Conservation (phyloP, 352 stramenopile genomes). For the Phytophthora europaea region DNA sequence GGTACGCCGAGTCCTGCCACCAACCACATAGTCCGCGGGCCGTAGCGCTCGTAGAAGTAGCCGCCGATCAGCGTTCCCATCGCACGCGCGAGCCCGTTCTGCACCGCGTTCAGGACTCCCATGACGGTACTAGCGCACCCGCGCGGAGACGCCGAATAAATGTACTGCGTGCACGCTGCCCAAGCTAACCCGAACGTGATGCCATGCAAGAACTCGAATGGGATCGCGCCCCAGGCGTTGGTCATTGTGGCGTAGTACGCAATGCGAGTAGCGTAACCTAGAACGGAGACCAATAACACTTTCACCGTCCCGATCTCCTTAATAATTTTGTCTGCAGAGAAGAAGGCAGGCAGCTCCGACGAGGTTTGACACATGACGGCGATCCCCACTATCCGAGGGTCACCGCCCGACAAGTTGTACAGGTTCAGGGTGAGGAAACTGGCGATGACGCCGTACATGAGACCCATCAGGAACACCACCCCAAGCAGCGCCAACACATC, state of each 20-base stretch:
- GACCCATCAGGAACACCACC: constrained; percentile 74
- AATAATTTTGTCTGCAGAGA: constrained; percentile 56
- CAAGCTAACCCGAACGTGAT: constrained; percentile 56
- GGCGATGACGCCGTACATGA: constrained; percentile 76
- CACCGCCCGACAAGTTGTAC: constrained; percentile 54
- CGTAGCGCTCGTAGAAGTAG: constrained; percentile 61
- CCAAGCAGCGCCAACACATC: constrained; percentile 67
- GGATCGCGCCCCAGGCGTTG: constrained; percentile 57
- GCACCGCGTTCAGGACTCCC: constrained; percentile 59
- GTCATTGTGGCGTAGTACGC: constrained; percentile 59
- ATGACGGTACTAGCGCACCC: constrained; percentile 58
- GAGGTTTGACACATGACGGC: constrained; percentile 54
- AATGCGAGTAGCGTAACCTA: constrained; percentile 54
- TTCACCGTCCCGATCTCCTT: constrained; percentile 48
- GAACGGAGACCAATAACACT: constrained; percentile 50
- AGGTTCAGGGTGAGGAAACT: constrained; percentile 74
- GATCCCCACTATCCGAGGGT: constrained; percentile 54
- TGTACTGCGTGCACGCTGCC: constrained; percentile 55
- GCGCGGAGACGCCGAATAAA: constrained; percentile 48
- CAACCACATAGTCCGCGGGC: constrained; percentile 57
- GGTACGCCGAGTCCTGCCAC: constrained; percentile 42
- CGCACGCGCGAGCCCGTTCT: constrained; percentile 54
- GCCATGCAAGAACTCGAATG: constrained; percentile 63
- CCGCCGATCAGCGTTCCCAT: constrained; percentile 54
- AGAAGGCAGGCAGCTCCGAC: constrained; percentile 67